These are phyloP conservation scores for Penicillium dipodomyicola DNA, from an alignment of 495 filamentous ascomycete species.

Conservation along the genomic window DNA sequence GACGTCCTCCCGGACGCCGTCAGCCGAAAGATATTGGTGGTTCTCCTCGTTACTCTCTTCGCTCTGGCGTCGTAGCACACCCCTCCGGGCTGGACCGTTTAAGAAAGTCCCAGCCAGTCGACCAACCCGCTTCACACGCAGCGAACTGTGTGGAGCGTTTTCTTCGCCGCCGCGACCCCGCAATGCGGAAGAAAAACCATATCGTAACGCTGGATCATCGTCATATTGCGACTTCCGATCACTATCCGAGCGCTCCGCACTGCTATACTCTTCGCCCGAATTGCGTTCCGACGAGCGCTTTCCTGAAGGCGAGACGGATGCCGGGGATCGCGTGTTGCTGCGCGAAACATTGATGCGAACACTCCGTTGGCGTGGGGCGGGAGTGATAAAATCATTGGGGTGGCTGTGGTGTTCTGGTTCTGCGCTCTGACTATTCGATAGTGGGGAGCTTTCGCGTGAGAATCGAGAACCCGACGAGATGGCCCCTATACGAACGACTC, in stretches of 20 bases:
- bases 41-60: conserved; percentile 60
- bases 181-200: conserved; percentile 51
- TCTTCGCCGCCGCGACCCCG: conserved; percentile 53
- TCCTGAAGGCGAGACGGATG: conserved; percentile 42
- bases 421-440: conserved; percentile 34
- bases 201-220: conserved; percentile 45
- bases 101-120: conserved; percentile 70
- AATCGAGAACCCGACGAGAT: conserved; percentile 36
- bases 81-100: conserved; percentile 70
- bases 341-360: conserved; percentile 56
- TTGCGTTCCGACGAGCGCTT: conserved; percentile 38
- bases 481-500: conserved; percentile 60
- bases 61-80: conserved; percentile 65
- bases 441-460: conserved; percentile 35
- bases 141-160: conserved; percentile 60
- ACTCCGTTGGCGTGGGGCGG: conserved; percentile 60
- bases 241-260: conserved; percentile 44
- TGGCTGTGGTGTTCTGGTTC: conserved; percentile 29
- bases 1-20: conserved; percentile 29
- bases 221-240: conserved; percentile 43
- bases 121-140: conserved; percentile 70
- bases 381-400: conserved; percentile 61
- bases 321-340: conserved; percentile 37
- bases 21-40: conserved; percentile 28
- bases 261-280: conserved; percentile 37